A percentile compares a stretch with the other conserved stretches of the same genome.
Conservation (phyloP, 2,329 filamentous ascomycete genomes). For the Epichloe typhina region DNA sequence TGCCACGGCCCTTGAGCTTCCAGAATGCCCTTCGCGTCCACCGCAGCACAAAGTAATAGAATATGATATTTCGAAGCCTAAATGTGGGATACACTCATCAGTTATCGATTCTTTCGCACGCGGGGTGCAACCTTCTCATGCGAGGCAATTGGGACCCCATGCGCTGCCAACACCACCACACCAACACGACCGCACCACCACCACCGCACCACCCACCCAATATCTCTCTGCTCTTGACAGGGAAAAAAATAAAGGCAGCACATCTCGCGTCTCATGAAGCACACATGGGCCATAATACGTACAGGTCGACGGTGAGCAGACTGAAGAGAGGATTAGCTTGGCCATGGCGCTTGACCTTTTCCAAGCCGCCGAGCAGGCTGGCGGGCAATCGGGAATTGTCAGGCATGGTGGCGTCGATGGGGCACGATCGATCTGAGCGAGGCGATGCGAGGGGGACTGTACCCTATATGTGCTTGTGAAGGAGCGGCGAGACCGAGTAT, state of each 20-base stretch:
- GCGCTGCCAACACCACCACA: neutral
- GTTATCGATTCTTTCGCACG: neutral
- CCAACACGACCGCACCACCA: neutral
- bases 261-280: neutral
- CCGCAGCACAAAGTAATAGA: conserved; percentile 76
- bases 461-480: neutral
- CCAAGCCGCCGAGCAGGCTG: conserved; percentile 55
- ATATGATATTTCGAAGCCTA: conserved; percentile 71
- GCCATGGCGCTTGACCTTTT: conserved; percentile 43
- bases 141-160: neutral
- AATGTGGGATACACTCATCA: neutral
- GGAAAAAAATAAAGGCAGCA: too few species aligned
- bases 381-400: conserved; percentile 58
- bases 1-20: conserved; percentile 77
- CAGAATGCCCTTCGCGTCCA: conserved; percentile 69
- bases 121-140: neutral
- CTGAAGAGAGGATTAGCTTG: conserved; percentile 41
- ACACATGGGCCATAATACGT: conserved; percentile 19
- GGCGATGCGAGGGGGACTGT: neutral
- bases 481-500: neutral
- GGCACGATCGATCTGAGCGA: neutral
- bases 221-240: neutral
- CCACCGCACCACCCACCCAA: neutral
- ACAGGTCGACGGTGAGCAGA: conserved; percentile 58
- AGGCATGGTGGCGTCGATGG: conserved; percentile 32